Evolutionary conservation across 1,139 yeast genomes (phyloP).

Genomic region (Lodderomyces parapsilosis): DNA sequence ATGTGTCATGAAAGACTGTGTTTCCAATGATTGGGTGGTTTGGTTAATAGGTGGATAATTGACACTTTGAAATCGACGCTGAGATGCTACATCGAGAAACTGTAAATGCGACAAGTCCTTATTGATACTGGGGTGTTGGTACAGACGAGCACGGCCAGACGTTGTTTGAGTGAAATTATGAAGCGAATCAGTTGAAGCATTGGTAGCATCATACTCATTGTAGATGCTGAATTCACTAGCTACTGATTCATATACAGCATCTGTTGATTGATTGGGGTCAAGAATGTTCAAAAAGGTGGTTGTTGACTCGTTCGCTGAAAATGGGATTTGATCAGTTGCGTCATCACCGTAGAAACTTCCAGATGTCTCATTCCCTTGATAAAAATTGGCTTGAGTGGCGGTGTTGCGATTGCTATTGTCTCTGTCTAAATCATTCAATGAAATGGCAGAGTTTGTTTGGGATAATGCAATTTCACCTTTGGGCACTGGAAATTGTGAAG

Average conservation of each 20-base stretch:
- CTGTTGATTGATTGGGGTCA: constrained; percentile 2
- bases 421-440: constrained; percentile 9
- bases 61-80: constrained; percentile 1
- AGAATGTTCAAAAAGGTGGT: not conserved
- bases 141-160: not conserved
- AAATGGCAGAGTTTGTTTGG: constrained; percentile 15
- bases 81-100: constrained; percentile 6
- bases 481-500: not conserved
- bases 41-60: not conserved
- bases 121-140: constrained; percentile 6
- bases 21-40: not conserved
- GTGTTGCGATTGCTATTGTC: not conserved
- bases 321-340: not conserved
- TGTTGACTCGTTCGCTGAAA: not conserved
- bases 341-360: not conserved
- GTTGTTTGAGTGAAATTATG: constrained; percentile 19
- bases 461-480: not conserved
- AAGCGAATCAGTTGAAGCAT: constrained; percentile 29
- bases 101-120: constrained; percentile 6
- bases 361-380: not conserved
- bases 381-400: not conserved
- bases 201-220: constrained; percentile 27
- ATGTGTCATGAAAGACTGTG: not conserved
- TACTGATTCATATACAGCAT: not conserved
- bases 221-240: not conserved